Base-by-base conservation (phyloP, 169 alveolate genomes). In the Fabrea salina region DNA sequence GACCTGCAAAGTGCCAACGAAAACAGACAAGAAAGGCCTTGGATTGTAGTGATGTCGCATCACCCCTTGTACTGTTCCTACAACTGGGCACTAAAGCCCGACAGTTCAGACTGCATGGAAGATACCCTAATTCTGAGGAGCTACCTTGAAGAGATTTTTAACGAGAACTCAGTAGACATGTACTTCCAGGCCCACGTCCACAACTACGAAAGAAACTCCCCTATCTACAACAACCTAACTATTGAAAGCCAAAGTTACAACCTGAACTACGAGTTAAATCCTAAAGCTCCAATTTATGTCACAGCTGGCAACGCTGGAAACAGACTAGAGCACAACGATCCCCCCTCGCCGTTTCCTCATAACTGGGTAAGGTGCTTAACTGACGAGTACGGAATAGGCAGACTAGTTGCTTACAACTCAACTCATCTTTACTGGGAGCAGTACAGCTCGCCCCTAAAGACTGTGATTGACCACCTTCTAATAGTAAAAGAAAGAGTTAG, bases 91-190 rank as follows among this genome's bases (percentile, higher is more conserved):
- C n/a, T n/a, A n/a, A n/a, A n/a, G n/a, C n/a, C n/a, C n/a, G n/a
- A n/a, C n/a, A n/a, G n/a, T n/a, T n/a, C n/a, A 25, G 79, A 70
- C 66, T 70, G 79, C 32, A 66, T 41, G 32, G 79, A 22, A 22
- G 43, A 49, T 4, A n/a, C 79, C 4, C 27, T 35, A 16, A 43
- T 49, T n/a, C 40, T 70, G 13, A 70, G 68, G 35, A 35, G 37
- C 61, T n/a, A 19, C 13, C 54, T 66, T 5, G 76, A 66, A 43
- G 57, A 66, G 5, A 66, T 66, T 35, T 66, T 66, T 16, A 8
- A 66, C 41, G 56, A 66, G 54, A n/a, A 66, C 41, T 39, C 51
- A 37, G 61, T 66, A 39, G 76, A 66, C 41, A 19, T 66, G 5
- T 16, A 37, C 19, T 25, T 66, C 5, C 56, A 66, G 41, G 76